phyloP scores from a whole-genome alignment of 176 grass and related monocot genomes.

The Panicum miliaceum region DNA sequence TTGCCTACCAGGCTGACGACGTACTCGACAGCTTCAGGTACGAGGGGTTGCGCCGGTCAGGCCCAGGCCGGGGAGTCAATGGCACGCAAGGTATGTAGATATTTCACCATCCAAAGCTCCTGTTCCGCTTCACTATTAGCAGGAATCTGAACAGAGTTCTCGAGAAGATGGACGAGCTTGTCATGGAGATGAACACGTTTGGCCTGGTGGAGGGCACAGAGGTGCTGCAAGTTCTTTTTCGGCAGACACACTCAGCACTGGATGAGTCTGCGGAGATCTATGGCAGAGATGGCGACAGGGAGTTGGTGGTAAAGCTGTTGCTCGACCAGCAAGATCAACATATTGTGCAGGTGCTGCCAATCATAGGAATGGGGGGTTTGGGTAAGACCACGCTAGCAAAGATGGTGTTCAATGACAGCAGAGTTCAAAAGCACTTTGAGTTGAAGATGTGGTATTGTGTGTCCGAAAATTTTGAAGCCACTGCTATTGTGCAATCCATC shows the following conservation, averaged over 20 bases:
- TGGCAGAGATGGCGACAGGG: constrained; percentile 35
- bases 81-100: not conserved
- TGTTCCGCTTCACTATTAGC: not conserved
- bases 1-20: constrained; percentile 28
- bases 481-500: constrained; percentile 9
- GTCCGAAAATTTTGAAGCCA: constrained; percentile 14
- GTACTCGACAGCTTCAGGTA: not conserved
- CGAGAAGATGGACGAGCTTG: not conserved
- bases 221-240: not conserved
- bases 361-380: constrained; percentile 47
- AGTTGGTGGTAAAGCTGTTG: constrained; percentile 32
- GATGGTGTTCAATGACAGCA: constrained; percentile 10
- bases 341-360: constrained; percentile 29
- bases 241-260: not conserved
- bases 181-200: not conserved
- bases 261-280: not conserved
- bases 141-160: constrained; percentile 20
- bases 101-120: not conserved
- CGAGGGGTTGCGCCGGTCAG: not conserved
- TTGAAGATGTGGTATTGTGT: constrained; percentile 47
- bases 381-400: constrained; percentile 48
- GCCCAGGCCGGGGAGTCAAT: not conserved
- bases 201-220: not conserved
- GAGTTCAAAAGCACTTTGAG: constrained; percentile 29
- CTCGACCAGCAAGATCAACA: not conserved